Conservation (phyloP, 768 basidiomycete species). For the Phaeolepiota aurea region DNA sequence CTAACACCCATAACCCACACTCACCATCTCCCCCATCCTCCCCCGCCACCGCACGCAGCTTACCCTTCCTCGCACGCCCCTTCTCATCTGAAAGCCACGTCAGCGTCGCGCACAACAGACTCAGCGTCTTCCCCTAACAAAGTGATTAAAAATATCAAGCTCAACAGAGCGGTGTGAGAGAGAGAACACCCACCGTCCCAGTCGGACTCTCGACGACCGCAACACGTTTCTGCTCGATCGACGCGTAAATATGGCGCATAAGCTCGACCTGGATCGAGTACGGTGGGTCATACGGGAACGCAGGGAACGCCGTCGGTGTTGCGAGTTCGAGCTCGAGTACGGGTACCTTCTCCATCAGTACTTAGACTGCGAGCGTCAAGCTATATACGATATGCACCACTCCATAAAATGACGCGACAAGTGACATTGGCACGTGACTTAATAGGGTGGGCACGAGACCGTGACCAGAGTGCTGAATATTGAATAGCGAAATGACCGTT, state of each 20-base stretch:
- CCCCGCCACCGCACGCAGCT: slow-evolving; percentile 32
- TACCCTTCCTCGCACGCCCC: slow-evolving; percentile 60
- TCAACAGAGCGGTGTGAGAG: no score
- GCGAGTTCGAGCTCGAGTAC: slow-evolving; percentile 43
- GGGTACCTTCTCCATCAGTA: no score
- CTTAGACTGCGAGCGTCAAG: no score
- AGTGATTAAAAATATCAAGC: no score
- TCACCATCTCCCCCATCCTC: slow-evolving; percentile 12
- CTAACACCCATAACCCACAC: background rate
- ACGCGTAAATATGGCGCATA: slow-evolving; percentile 79
- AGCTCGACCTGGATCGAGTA: slow-evolving; percentile 81
- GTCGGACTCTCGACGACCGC: slow-evolving; percentile 87
- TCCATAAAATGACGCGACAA: background rate
- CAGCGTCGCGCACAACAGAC: slow-evolving; percentile 66
- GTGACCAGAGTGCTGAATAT: no score
- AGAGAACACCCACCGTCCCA: slow-evolving; percentile 52
- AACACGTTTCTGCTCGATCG: slow-evolving; percentile 68
- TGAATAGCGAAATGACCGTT: no score
- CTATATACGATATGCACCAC: no score
- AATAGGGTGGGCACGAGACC: no score
- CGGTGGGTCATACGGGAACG: slow-evolving; percentile 79
- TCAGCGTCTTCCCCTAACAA: slow-evolving; percentile 85
- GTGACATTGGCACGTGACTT: background rate
- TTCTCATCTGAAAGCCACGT: slow-evolving; percentile 71
- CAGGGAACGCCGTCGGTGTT: slow-evolving; percentile 61